A percentile compares a stretch with the other conserved stretches of the same genome.
Evolutionary conservation across 495 filamentous ascomycete species (phyloP).

Genomic region (Barbatosphaeria neglecta): DNA sequence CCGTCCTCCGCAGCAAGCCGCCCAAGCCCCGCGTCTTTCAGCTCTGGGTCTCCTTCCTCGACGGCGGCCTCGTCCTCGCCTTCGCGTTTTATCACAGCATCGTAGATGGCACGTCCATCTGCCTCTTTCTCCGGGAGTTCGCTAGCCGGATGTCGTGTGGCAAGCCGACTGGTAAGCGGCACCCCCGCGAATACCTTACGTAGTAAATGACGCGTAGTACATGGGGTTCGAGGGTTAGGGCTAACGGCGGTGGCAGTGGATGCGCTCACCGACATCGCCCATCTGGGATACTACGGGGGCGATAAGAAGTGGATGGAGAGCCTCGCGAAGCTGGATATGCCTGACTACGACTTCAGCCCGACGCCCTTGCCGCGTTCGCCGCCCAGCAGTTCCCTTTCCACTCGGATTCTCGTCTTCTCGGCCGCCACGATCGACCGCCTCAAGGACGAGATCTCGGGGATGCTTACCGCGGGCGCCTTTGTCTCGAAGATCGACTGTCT

Average conservation of each 20-base stretch:
- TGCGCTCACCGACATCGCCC: background rate
- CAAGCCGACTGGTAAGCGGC: background rate
- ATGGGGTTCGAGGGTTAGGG: too few species aligned
- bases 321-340: background rate
- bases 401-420: background rate
- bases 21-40: background rate
- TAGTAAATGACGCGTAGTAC: too few species aligned
- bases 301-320: background rate
- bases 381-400: background rate
- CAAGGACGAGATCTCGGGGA: background rate
- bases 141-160: background rate
- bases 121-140: constrained; percentile 1
- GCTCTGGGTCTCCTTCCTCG: constrained; percentile 1
- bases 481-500: constrained; percentile 1
- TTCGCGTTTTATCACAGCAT: constrained; percentile 7
- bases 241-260: background rate
- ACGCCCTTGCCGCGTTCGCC: background rate
- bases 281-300: background rate
- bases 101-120: constrained; percentile 2
- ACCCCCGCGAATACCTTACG: too few species aligned
- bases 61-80: constrained; percentile 6
- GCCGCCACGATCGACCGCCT: background rate
- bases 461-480: background rate
- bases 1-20: background rate
- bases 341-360: constrained; percentile 3